phyloP scores from a whole-genome alignment of 2,329 filamentous ascomycete genomes.

The Xylaria arbuscula region DNA sequence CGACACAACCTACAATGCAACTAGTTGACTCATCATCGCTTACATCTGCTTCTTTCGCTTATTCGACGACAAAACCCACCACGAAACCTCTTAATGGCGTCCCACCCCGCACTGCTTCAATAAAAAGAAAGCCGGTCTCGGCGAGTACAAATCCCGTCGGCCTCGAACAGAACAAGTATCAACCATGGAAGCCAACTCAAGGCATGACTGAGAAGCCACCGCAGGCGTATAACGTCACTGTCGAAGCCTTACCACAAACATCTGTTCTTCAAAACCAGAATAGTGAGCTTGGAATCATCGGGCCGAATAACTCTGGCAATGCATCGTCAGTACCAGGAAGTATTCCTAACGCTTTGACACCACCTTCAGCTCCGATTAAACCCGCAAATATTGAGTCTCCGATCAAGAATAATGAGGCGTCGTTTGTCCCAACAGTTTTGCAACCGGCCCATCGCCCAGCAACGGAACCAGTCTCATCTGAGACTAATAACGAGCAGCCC shows the following conservation, averaged over 20 bases:
- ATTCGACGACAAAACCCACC: conserved; percentile 39
- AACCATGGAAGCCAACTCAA: conserved; percentile 41
- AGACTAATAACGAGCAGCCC: conserved; percentile 18
- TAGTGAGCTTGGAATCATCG: conserved; percentile 42
- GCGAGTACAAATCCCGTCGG: conserved; percentile 16
- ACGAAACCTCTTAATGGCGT: conserved; percentile 3
- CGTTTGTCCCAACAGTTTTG: conserved; percentile 34
- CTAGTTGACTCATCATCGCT: conserved; percentile 44
- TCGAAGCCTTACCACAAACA: conserved; percentile 38
- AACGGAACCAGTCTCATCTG: conserved; percentile 16
- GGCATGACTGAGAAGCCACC: conserved; percentile 20
- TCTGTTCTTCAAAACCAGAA: conserved; percentile 47
- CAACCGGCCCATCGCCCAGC: conserved; percentile 35
- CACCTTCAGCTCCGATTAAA: conserved; percentile 37
- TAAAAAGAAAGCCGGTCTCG: conserved; percentile 19
- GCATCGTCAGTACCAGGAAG: conserved; percentile 21
- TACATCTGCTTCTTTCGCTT: conserved; percentile 49
- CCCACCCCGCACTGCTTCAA: background rate
- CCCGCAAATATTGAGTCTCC: conserved; percentile 20
- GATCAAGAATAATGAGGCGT: conserved; percentile 14
- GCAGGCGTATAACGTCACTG: conserved; percentile 27
- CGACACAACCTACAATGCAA: conserved; percentile 22
- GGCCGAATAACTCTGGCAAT: conserved; percentile 40
- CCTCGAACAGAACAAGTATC: conserved; percentile 37
- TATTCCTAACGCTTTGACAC: conserved; percentile 37